Base-by-base conservation (phyloP, 371 early-diverging fungal species). In the Smittium mucronatum region DNA sequence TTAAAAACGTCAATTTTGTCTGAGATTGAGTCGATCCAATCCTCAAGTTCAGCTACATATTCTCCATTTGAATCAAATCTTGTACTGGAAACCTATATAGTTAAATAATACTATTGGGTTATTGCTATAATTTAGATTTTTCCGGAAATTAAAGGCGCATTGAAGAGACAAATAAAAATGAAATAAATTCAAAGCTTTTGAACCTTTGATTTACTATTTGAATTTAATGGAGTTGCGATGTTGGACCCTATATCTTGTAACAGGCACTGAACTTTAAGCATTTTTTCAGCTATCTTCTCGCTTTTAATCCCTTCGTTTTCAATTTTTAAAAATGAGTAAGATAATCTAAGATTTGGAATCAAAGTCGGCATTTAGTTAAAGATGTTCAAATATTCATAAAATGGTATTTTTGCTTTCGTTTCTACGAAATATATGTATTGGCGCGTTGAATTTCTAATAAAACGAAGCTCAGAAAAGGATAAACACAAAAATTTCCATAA, bases 201-300 rank as follows among this genome's bases (percentile, higher is more conserved):
- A 1, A 68, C 32, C 57, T 74, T 58, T 58, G 60, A 63, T 31
- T 63, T 68, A 35, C 63, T 58, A 70, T 72, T 83, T 17, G 81
- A 74, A 30, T 77, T 77, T 47, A 92, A 80, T 58, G 96, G 96
- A 16, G 96, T 96, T 11, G 96, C 96, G 60, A 94, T 82, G 76
- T 93, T 93, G 32, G 93, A 87, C 0, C 92, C 92, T 29, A 93
- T 81, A 73, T 96, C 94, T 75, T 93, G 94, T 63, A 96, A 74
- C 29, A 87, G 81, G 73, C 93, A 92, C 83, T 95, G 95, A 60
- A 95, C 86, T 87, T 91, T 66, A 69, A 87, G 85, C 26, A 91
- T 74, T 60, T 86, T 85, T 30, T 77, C 75, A 1, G 74, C 76
- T 17, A 91, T 74, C 25, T 80, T 80, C 1, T 28, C 63, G 5